Conservation (phyloP, 148 eudicot species). For the Hydrangea macrophylla region DNA sequence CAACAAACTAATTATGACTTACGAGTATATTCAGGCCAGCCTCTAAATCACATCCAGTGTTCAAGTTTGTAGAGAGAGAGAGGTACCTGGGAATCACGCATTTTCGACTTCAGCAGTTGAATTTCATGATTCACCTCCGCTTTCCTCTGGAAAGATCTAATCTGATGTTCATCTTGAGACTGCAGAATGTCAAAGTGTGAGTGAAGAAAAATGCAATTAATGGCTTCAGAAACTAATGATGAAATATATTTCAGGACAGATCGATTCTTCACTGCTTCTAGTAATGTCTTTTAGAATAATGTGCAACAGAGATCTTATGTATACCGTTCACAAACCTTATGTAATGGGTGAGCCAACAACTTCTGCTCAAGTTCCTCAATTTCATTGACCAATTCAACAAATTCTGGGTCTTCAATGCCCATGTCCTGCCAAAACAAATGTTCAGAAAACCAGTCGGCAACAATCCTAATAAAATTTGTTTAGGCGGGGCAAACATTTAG, state of each 20-base stretch:
- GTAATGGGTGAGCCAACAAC: slow-evolving; percentile 69
- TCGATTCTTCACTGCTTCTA: neutral
- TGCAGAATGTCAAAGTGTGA: slow-evolving; percentile 22
- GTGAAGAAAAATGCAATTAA: neutral
- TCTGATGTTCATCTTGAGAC: slow-evolving; percentile 87
- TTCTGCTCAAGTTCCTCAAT: slow-evolving; percentile 83
- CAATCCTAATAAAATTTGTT: too few species aligned
- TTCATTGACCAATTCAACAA: slow-evolving; percentile 73
- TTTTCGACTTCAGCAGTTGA: slow-evolving; percentile 84
- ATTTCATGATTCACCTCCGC: slow-evolving; percentile 96
- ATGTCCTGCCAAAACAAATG: slow-evolving; percentile 78
- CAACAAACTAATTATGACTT: neutral
- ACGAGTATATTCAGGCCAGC: neutral
- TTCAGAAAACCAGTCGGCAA: too few species aligned
- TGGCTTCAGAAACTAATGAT: neutral
- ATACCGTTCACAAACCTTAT: slow-evolving; percentile 53
- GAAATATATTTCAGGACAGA: neutral
- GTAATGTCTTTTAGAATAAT: neutral
- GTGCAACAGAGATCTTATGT: neutral
- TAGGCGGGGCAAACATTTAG: too few species aligned
- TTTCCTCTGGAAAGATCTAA: slow-evolving; percentile 81
- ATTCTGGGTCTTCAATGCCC: slow-evolving; percentile 86
- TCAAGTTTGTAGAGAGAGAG: neutral
- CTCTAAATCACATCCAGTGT: neutral
- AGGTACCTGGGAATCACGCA: slow-evolving; percentile 96